Evolutionary conservation across 164 flowering plant species (phyloP).

Genomic region (Vitis rotundifolia): DNA sequence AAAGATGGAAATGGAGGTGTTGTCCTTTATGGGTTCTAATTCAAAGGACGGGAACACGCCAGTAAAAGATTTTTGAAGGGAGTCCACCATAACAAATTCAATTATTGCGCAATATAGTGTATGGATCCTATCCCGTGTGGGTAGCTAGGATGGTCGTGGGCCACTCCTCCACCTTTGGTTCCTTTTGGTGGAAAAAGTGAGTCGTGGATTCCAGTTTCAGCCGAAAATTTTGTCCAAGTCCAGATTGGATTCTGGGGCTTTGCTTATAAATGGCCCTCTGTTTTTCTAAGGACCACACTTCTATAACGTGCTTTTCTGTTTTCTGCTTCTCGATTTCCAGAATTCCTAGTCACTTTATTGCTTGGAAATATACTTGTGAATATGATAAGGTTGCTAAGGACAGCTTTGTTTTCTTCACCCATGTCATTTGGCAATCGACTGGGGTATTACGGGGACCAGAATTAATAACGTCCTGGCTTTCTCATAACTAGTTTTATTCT

Average conservation of each 20-base stretch:
- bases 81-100: conserved; percentile 28
- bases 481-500: no score
- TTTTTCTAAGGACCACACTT: no score
- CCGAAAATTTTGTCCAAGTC: conserved; percentile 7
- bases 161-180: conserved; percentile 7
- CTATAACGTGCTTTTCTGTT: no score
- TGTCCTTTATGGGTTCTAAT: conserved; percentile 29
- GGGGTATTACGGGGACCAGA: not conserved
- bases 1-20: conserved; percentile 1
- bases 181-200: conserved; percentile 32
- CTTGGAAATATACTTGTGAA: no score
- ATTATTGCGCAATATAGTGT: conserved; percentile 32
- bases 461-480: no score
- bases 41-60: conserved; percentile 26
- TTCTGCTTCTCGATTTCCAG: no score
- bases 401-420: not conserved
- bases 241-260: not conserved
- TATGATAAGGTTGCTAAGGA: not conserved
- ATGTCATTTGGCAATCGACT: not conserved
- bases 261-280: conserved; percentile 3
- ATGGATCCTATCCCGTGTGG: conserved; percentile 28
- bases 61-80: conserved; percentile 18
- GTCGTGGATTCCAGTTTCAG: conserved; percentile 17
- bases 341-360: no score
- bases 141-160: conserved; percentile 26